Base-by-base conservation (phyloP, 768 basidiomycete genomes). In the Suillus sp. region DNA sequence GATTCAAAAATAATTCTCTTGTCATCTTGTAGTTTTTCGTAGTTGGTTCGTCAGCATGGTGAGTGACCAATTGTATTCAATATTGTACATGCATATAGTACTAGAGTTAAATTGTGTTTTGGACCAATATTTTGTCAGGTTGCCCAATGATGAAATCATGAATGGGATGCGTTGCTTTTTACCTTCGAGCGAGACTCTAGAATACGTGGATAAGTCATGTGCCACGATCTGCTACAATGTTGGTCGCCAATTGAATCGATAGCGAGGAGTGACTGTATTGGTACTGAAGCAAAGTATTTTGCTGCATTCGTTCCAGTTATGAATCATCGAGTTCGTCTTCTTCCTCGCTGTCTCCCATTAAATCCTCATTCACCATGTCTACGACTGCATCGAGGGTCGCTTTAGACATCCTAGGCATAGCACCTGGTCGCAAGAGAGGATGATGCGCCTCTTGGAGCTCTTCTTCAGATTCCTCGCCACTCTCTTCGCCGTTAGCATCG, bases 391-490 rank as follows among this genome's bases (percentile, higher is more conserved):
- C 80, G 51, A 91, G 78, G 2, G 84, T 84, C 2, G 86, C 85
- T 58, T 81, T 83, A n/a, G 85, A 86, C 84, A 91, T 87, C 53
- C 79, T 78, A 5, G 87, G 88, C 81, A 91, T 81, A 13, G 88
- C 87, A 30, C 89, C 90, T 0, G 86, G 84, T 14, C 82, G 79
- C 62, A 91, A 74, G 2, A 91, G 74, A 1, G 89, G 89, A 71
- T 91, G 90, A 50, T 80, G 78, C 25, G 79, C 79, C 4, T 81
- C 82, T 48, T 84, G 79, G 22, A 91, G 75, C 53, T 82, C 82
- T 32, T 77, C 79, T 4, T 77, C 80, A 0, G 76, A 78, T 3
- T 68, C 71, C 30, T 77, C 81, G 3, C 73, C 80, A 7, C 77
- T 55, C 70, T 71, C 78, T 48, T 71, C 77, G 22, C 66, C 78